phyloP scores from a whole-genome alignment of 2,329 filamentous ascomycete species.

The Polychaeton citri region DNA sequence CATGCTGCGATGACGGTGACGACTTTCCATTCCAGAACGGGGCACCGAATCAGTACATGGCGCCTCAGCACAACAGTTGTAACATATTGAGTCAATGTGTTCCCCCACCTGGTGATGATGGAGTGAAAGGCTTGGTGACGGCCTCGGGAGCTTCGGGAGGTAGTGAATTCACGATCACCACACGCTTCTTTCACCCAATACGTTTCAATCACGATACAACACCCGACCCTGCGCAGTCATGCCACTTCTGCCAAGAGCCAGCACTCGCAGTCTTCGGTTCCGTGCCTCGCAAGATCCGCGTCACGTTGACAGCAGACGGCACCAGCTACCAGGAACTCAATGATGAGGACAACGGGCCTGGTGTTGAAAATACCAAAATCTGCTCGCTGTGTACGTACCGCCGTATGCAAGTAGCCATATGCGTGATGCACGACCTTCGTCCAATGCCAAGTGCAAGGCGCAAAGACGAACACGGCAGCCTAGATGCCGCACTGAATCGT shows the following conservation, averaged over 20 bases:
- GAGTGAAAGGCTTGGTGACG: too few species aligned
- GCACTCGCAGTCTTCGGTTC: slow-evolving; percentile 26
- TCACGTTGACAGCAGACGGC: slow-evolving; percentile 19
- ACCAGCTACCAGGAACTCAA: slow-evolving; percentile 19
- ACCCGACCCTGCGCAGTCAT: slow-evolving; percentile 12
- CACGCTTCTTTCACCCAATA: slow-evolving; percentile 28
- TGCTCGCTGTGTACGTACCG: slow-evolving; percentile 25
- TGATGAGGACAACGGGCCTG: slow-evolving; percentile 20
- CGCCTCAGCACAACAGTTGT: too few species aligned
- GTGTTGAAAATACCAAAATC: slow-evolving; percentile 21
- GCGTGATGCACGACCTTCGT: slow-evolving; percentile 19
- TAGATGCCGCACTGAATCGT: slow-evolving; percentile 13
- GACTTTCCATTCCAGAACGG: too few species aligned
- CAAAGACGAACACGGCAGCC: slow-evolving; percentile 9
- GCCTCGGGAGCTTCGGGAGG: too few species aligned
- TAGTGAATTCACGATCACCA: slow-evolving; percentile 20
- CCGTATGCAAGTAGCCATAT: slow-evolving; percentile 23
- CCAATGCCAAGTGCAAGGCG: slow-evolving; percentile 13
- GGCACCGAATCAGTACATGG: too few species aligned
- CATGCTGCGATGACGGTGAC: not conserved
- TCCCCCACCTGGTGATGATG: too few species aligned
- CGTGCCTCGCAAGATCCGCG: slow-evolving; percentile 6
- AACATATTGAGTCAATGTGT: too few species aligned
- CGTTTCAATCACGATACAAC: slow-evolving; percentile 21
- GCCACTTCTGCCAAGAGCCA: slow-evolving; percentile 28